Evolutionary conservation across 75 land plant species (phyloP).

Genomic region (Cryptomeria japonica): DNA sequence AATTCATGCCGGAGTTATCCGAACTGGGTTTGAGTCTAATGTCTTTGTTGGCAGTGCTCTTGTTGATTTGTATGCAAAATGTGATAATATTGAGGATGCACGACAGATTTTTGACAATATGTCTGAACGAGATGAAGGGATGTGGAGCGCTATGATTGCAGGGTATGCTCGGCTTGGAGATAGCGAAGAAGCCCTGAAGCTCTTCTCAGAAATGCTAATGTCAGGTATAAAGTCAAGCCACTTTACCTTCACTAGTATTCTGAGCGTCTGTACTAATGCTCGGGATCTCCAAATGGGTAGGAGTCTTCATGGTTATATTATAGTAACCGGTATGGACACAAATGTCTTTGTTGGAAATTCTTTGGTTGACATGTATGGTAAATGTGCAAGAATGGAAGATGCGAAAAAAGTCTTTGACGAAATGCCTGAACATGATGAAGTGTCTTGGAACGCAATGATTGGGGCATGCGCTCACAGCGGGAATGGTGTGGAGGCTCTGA

Average conservation of each 20-base stretch:
- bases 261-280: constrained; percentile 38
- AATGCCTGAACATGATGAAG: constrained; percentile 15
- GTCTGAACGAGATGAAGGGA: constrained; percentile 6
- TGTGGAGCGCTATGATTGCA: constrained; percentile 14
- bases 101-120: constrained; percentile 7
- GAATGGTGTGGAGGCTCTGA: constrained; percentile 15
- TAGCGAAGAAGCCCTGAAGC: constrained; percentile 28
- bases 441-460: constrained; percentile 32
- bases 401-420: constrained; percentile 27
- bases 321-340: constrained; percentile 26
- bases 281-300: constrained; percentile 15
- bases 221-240: constrained; percentile 25
- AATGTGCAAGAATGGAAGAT: constrained; percentile 43
- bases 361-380: constrained; percentile 48
- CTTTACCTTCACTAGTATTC: constrained; percentile 36
- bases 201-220: constrained; percentile 21
- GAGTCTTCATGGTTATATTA: constrained; percentile 41
- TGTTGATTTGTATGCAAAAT: constrained; percentile 46
- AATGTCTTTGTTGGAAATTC: constrained; percentile 42
- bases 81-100: constrained; percentile 31
- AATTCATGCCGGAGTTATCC: constrained; percentile 40
- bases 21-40: constrained; percentile 30
- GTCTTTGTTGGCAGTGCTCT: constrained; percentile 37
- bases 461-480: constrained; percentile 13
- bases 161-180: constrained; percentile 24